Conservation (phyloP, 306 rosid species). For the Quercus suber region DNA sequence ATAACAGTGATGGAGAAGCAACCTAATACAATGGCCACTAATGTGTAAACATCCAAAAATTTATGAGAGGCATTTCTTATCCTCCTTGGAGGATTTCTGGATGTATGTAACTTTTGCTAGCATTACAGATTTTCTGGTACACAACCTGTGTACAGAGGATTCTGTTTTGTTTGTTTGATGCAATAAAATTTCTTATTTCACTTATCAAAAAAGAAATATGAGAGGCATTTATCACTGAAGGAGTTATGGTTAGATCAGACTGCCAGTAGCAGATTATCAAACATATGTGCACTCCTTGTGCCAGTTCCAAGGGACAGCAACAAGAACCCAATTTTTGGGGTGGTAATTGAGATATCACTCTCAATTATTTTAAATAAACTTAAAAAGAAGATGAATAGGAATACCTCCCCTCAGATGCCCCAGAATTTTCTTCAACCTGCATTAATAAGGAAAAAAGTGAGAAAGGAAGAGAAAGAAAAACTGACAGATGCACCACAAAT, state of each 20-base stretch:
- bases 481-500: neutral
- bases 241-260: neutral
- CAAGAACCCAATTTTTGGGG: neutral
- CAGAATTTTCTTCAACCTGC: conserved; percentile 39
- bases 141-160: too few relatives aligned
- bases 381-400: neutral
- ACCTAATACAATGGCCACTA: neutral
- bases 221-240: conserved; percentile 12
- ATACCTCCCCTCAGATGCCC: conserved; percentile 34
- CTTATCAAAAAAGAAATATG: neutral
- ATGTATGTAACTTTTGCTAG: too few relatives aligned
- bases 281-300: neutral
- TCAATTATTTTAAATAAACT: neutral
- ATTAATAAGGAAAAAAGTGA: conserved; percentile 4
- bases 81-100: too few relatives aligned
- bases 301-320: conserved; percentile 5
- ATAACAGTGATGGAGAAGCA: neutral
- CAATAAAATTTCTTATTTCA: too few relatives aligned
- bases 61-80: conserved; percentile 1
- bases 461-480: neutral
- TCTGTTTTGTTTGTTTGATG: too few relatives aligned
- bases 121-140: too few relatives aligned
- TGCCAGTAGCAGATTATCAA: neutral
- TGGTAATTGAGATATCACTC: neutral
- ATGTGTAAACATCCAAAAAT: neutral